A percentile compares a stretch with the other conserved stretches of the same genome.
phyloP scores from a whole-genome alignment of 345 rosid species.

The Garcia nutans region DNA sequence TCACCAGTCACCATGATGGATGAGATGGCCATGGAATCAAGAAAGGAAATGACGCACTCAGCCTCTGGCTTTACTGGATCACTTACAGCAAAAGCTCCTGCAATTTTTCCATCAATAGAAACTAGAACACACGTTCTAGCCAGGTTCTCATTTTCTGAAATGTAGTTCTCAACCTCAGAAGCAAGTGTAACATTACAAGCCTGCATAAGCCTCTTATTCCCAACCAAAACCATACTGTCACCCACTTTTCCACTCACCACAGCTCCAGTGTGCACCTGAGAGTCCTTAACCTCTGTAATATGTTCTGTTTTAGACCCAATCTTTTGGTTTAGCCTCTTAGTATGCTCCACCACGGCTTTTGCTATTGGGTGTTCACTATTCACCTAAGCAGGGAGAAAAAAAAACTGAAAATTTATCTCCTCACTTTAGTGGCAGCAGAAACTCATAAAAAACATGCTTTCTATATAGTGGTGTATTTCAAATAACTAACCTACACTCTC shows the following conservation, averaged over 20 bases:
- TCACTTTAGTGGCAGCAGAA: background rate
- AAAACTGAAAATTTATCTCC: background rate
- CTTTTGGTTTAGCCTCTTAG: slow-evolving; percentile 41
- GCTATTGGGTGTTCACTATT: slow-evolving; percentile 77
- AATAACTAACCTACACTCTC: background rate
- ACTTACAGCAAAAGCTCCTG: slow-evolving; percentile 68
- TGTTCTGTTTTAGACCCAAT: slow-evolving; percentile 36
- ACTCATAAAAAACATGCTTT: background rate
- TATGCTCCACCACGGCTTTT: slow-evolving; percentile 57
- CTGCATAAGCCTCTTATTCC: slow-evolving; percentile 65
- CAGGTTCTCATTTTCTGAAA: slow-evolving; percentile 51
- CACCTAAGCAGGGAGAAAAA: slow-evolving; percentile 34
- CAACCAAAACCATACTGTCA: slow-evolving; percentile 52
- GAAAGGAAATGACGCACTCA: slow-evolving; percentile 46
- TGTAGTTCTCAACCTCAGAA: slow-evolving; percentile 45
- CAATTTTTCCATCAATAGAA: slow-evolving; percentile 58
- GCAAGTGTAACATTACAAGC: slow-evolving; percentile 37
- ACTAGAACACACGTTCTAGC: slow-evolving; percentile 66
- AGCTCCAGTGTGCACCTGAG: slow-evolving; percentile 69
- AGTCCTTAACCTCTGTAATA: slow-evolving; percentile 52
- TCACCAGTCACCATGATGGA: slow-evolving; percentile 80
- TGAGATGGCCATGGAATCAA: slow-evolving; percentile 62
- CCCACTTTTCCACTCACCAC: slow-evolving; percentile 70
- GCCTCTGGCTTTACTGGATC: slow-evolving; percentile 81
- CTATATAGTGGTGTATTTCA: background rate